Base-by-base conservation (phyloP, 495 filamentous ascomycete genomes). In the Xylaria palmicola region DNA sequence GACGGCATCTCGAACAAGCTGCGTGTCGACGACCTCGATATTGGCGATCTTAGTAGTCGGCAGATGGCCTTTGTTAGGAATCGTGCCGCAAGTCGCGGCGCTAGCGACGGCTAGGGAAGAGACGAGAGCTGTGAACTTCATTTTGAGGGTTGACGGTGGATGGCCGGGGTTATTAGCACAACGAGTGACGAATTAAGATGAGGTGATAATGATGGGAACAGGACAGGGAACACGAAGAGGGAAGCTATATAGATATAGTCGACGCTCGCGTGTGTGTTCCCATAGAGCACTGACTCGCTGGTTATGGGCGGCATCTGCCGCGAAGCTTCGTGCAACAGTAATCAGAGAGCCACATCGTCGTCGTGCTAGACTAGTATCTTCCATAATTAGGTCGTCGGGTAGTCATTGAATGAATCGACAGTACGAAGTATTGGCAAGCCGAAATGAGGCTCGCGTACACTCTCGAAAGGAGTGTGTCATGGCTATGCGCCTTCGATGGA, bases 1-100 rank as follows among this genome's bases (percentile, higher is more conserved):
- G 20, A 80, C 60, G 27, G 81, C 77, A 26, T 67, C 50, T 55
- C 29, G 41, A 29, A 58, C 62, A 13, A 58, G 30, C 10, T 10
- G 63, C 15, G 65, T 70, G 56, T 68, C 56, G 48, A 68, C 48
- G 20, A 70, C 65, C 8, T 63, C 57, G 27, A 70, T 56, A 41
- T 58, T 55, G 19, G 65, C 68, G 30, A 70, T 58, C 47, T 47
- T 64, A 7, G 55, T 49, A 13, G 34, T 66, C 34, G 37, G 52
- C 19, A 43, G 39, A 7, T 13, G 7, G 39, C 39, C 17, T 6
- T 17, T 17, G 1, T 51, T 34, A 2, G 37, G 7, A 24, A 12
- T 6, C 9, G 24, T 13, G 27, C 6, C 13, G n/a, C 44, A 29
- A 24, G 30, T 36, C 4, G 34, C 43, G 24, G 30, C 55, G 30